phyloP scores from a whole-genome alignment of 257 asterid species.

The Jacaranda mimosifolia region DNA sequence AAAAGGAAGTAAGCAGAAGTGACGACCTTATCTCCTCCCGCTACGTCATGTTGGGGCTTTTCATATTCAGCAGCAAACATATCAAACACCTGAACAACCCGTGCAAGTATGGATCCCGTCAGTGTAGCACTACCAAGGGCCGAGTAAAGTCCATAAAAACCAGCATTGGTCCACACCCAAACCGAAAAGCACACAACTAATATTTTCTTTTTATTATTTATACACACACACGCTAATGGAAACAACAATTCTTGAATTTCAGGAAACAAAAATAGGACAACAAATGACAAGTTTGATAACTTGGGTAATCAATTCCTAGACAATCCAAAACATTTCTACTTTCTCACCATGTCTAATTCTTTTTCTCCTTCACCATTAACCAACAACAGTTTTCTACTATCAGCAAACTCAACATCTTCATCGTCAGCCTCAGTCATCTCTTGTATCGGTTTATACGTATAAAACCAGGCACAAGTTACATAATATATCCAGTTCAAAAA shows the following conservation, averaged over 20 bases:
- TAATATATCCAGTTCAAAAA: conserved; percentile 65
- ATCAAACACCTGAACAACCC: too few relatives aligned
- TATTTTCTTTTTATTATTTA: too few relatives aligned
- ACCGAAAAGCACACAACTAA: too few relatives aligned
- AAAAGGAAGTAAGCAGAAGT: too few relatives aligned
- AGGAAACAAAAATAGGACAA: neutral
- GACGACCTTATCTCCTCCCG: too few relatives aligned
- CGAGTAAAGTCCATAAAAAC: too few relatives aligned
- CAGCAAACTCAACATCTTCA: conserved; percentile 51
- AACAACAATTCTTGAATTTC: neutral
- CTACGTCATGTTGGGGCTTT: too few relatives aligned
- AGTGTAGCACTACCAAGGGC: too few relatives aligned
- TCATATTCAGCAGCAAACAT: too few relatives aligned
- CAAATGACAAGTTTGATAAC: neutral
- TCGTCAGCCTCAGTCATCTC: conserved; percentile 44
- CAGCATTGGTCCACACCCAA: too few relatives aligned
- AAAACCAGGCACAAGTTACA: conserved; percentile 64
- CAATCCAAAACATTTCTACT: neutral
- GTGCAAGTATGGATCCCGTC: too few relatives aligned
- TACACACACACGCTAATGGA: too few relatives aligned
- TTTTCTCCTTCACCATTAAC: conserved; percentile 29
- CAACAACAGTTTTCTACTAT: conserved; percentile 27
- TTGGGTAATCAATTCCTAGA: neutral
- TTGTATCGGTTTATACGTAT: conserved; percentile 63
- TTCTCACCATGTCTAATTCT: conserved; percentile 38